Evolutionary conservation across 1,284 basidiomycete species (phyloP).

Genomic region (Cronartium quercuum): DNA sequence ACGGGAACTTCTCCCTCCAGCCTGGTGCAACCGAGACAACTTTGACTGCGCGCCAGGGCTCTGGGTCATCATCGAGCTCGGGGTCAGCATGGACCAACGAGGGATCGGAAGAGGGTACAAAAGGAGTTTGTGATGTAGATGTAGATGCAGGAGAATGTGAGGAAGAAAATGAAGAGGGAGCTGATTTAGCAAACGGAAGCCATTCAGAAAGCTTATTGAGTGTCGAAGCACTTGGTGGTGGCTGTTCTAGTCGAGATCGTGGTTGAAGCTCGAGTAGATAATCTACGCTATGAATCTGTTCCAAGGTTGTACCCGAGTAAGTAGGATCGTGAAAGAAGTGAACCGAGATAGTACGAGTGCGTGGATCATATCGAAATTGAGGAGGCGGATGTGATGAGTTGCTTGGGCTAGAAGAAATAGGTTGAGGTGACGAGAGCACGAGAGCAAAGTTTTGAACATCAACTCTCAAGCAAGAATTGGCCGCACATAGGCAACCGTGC

Average conservation of each 20-base stretch:
- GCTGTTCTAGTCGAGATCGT: neutral
- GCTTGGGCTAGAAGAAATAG: slow-evolving; percentile 39
- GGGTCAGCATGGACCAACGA: neutral
- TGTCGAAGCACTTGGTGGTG: neutral
- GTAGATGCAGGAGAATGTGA: neutral
- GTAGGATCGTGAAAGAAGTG: slow-evolving; percentile 41
- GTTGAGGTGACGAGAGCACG: slow-evolving; percentile 38
- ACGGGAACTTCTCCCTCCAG: slow-evolving; percentile 33
- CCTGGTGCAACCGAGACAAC: slow-evolving; percentile 24
- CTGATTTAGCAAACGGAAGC: slow-evolving; percentile 5
- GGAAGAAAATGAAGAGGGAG: neutral
- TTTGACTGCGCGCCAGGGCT: neutral
- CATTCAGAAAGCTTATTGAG: slow-evolving; percentile 33
- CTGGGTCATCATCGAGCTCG: neutral
- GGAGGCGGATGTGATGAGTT: slow-evolving; percentile 41
- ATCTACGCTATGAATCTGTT: slow-evolving; percentile 22
- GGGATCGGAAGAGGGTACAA: neutral
- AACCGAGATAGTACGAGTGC: slow-evolving; percentile 42
- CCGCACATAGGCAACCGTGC: slow-evolving; percentile 32
- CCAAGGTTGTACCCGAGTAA: slow-evolving; percentile 33
- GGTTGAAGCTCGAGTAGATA: slow-evolving; percentile 32
- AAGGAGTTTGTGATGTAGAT: neutral
- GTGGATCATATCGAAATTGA: slow-evolving; percentile 41
- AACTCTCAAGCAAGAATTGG: slow-evolving; percentile 1
- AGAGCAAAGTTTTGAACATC: slow-evolving; percentile 36